phyloP scores from a whole-genome alignment of 495 filamentous ascomycete species.

The Cercophora scortea region DNA sequence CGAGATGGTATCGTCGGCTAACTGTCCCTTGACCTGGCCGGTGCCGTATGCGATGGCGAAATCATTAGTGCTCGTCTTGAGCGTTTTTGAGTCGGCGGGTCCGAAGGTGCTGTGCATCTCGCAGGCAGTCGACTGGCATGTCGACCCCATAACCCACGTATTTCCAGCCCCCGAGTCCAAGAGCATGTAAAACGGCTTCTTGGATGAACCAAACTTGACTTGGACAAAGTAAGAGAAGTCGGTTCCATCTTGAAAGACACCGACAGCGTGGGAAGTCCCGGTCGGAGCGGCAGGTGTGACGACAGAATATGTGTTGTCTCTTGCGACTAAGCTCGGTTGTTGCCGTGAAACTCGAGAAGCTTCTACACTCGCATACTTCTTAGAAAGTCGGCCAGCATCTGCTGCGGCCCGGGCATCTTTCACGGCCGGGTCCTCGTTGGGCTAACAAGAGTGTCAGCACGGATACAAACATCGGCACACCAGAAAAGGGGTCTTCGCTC shows the following conservation, averaged over 20 bases:
- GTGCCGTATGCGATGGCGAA: conserved; percentile 66
- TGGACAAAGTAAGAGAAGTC: conserved; percentile 73
- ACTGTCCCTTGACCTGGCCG: conserved; percentile 54
- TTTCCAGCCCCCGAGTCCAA: conserved; percentile 72
- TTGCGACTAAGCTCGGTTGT: conserved; percentile 15
- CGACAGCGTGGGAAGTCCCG: conserved; percentile 44
- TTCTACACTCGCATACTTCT: conserved; percentile 12
- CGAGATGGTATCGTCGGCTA: conserved; percentile 55
- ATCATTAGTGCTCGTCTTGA: conserved; percentile 32
- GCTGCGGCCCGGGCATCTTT: conserved; percentile 8
- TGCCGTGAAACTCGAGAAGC: not conserved
- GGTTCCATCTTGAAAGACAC: conserved; percentile 65
- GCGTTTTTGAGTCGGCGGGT: conserved; percentile 48
- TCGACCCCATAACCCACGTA: conserved; percentile 67
- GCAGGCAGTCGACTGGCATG: conserved; percentile 57
- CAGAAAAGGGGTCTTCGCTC: not conserved
- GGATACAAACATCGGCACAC: not conserved
- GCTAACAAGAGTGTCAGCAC: conserved; percentile 9
- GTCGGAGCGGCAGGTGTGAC: conserved; percentile 47
- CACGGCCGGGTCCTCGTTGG: conserved; percentile 2
- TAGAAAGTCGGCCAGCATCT: conserved; percentile 9
- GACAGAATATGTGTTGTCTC: conserved; percentile 48
- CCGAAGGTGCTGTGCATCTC: conserved; percentile 59
- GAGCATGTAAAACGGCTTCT: conserved; percentile 61
- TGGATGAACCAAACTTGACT: conserved; percentile 57